These are phyloP conservation scores for Chaetoscypha palmicola DNA, from an alignment of 2,329 filamentous ascomycete genomes.

Conservation along the genomic window DNA sequence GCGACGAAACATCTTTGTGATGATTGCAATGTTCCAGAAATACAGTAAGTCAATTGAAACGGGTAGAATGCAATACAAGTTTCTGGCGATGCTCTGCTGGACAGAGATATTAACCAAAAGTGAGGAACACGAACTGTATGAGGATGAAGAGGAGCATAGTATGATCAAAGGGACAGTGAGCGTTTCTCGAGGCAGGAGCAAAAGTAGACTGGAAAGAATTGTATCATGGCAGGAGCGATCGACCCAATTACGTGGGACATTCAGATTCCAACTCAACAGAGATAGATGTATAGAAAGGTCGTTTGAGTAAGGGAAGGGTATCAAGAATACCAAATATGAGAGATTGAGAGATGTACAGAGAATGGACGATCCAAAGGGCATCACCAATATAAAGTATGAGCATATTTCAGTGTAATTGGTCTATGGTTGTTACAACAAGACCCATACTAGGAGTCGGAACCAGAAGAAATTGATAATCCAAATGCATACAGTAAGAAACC, in stretches of 20 bases:
- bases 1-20: conserved; percentile 25
- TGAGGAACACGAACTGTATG: conserved; percentile 16
- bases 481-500: conserved; percentile 25
- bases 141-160: too few relatives aligned
- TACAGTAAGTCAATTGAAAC: conserved; percentile 25
- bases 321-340: too few relatives aligned
- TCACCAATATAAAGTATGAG: neutral
- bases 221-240: conserved; percentile 8
- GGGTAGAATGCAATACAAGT: conserved; percentile 25
- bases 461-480: conserved; percentile 28
- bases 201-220: conserved; percentile 1
- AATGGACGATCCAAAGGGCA: neutral
- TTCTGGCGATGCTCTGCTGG: conserved; percentile 17
- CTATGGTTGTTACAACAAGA: conserved; percentile 20
- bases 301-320: too few relatives aligned
- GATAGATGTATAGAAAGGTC: too few relatives aligned
- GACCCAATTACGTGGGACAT: too few relatives aligned
- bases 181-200: neutral
- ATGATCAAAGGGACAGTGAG: too few relatives aligned
- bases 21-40: conserved; percentile 15
- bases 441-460: conserved; percentile 12
- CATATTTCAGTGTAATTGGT: conserved; percentile 15
- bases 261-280: too few relatives aligned
- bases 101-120: conserved; percentile 29
- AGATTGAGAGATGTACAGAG: neutral